Base-by-base conservation (phyloP, 352 stramenopile genomes). In the Globisporangium rhizosaccharum region DNA sequence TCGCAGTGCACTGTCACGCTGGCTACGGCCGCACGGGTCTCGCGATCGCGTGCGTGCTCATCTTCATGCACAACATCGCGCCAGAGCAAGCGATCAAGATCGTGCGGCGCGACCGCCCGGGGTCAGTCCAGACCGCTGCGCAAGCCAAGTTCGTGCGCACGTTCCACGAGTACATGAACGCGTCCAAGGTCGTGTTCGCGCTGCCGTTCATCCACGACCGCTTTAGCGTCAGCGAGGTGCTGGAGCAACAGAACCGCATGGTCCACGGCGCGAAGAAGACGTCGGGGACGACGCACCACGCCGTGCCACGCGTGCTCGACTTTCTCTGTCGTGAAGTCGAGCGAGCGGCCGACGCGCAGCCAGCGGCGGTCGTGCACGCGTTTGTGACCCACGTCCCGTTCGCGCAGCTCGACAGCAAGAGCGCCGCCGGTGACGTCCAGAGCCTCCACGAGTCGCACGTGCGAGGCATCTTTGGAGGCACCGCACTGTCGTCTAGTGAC, bases 1-100 rank as follows among this genome's bases (percentile, higher is more conserved):
- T 96, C 3, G 87, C 89, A 3, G 89, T 96, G 12, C 89, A 97
- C 59, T 97, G 89, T 45, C 89, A 96, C 59, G 88, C 89, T 42
- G 89, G 88, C 2, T 97, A 94, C 56, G 88, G 82, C 18, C 78
- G 88, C 23, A 97, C 88, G 3, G 88, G 88, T 0, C 76, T 96
- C 7, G 87, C 86, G 7, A 96, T 96, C 36, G 88, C 88, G 0
- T 96, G 88, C 68, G 76, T 75, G 23, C 51, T 96, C 0, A 81
- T 96, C 30, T 94, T 91, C 67, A 76, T 92, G 60, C 84, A 94
- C 60, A 87, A 86, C 57, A 85, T 90, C 26, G 67, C 76, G 41
- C 79, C 82, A 0, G 74, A 85, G 11, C 66, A 81, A 10, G 84
- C 84, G 0, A 90, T 92, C 61, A 68, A 73, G 20, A 84, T 92